Conservation (phyloP, 2,329 filamentous ascomycete species). For the Exophiala alcalophila region DNA sequence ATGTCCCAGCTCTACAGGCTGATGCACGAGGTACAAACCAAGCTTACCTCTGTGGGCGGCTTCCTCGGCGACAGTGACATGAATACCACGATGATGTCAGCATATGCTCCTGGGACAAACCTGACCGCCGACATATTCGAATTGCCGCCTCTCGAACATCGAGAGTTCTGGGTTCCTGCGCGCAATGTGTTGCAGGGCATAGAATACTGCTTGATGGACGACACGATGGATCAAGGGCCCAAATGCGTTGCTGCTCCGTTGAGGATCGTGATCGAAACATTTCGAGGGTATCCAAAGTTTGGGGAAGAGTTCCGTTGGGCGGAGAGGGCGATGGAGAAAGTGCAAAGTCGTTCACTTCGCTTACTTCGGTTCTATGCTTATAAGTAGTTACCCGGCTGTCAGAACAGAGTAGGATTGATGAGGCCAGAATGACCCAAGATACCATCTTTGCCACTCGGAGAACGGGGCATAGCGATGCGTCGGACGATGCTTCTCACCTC, state of each 20-base stretch:
- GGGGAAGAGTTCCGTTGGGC: conserved; percentile 18
- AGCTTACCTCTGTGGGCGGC: conserved; percentile 4
- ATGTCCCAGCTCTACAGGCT: conserved; percentile 35
- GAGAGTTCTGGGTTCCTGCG: conserved; percentile 32
- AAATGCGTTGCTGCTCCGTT: conserved; percentile 29
- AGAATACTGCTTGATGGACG: conserved; percentile 35
- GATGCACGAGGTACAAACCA: conserved; percentile 23
- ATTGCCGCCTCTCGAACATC: conserved; percentile 32
- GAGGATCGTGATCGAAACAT: conserved; percentile 30
- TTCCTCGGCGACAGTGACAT: neutral
- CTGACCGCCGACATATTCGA: too few species aligned
- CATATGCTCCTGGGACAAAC: too few species aligned
- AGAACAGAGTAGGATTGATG: too few species aligned
- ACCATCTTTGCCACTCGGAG: too few species aligned
- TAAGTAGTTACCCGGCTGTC: too few species aligned
- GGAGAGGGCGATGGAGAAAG: conserved; percentile 11
- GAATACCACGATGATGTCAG: conserved; percentile 5
- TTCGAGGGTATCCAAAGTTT: conserved; percentile 13
- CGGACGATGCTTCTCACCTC: too few species aligned
- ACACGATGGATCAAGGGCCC: conserved; percentile 24
- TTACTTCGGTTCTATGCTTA: conserved; percentile 15
- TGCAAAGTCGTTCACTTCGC: conserved; percentile 16
- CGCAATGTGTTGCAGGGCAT: conserved; percentile 39
- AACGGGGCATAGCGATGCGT: too few species aligned
- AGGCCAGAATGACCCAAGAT: too few species aligned